A percentile compares a stretch with the other conserved stretches of the same genome.
phyloP scores from a whole-genome alignment of 352 stramenopile species.

The Globisporangium paroecandrum region DNA sequence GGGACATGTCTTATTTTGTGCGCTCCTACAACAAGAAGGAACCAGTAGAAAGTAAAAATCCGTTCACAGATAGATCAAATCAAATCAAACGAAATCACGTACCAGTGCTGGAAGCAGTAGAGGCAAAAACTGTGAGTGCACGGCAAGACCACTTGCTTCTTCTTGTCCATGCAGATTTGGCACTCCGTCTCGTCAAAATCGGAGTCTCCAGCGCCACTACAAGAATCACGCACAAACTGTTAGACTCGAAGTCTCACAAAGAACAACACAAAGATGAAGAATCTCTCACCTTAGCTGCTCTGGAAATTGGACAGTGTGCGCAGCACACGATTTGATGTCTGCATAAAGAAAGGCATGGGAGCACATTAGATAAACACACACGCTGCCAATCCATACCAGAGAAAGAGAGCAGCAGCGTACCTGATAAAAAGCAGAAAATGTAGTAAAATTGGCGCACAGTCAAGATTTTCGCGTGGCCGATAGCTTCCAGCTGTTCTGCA shows the following conservation, averaged over 20 bases:
- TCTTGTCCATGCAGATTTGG: conserved; percentile 84
- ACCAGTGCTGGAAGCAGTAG: conserved; percentile 75
- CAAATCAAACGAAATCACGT: neutral
- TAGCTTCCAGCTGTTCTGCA: conserved; percentile 31
- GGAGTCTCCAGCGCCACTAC: conserved; percentile 20
- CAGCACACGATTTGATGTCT: conserved; percentile 65
- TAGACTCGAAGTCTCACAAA: neutral
- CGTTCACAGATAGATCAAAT: neutral
- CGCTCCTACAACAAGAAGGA: conserved; percentile 31
- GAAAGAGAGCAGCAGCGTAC: conserved; percentile 14
- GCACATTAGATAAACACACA: neutral
- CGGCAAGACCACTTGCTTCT: conserved; percentile 72
- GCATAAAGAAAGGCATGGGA: neutral
- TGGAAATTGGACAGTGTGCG: conserved; percentile 56
- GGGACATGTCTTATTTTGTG: conserved; percentile 74
- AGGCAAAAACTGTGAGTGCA: conserved; percentile 80
- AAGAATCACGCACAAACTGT: conserved; percentile 10
- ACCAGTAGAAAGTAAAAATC: neutral
- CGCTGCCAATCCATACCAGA: neutral
- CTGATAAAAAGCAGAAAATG: conserved; percentile 76
- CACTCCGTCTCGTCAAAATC: conserved; percentile 79
- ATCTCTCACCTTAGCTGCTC: conserved; percentile 29
- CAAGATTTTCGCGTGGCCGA: conserved; percentile 61
- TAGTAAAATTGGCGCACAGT: conserved; percentile 79
- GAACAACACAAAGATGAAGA: neutral